Base-by-base conservation (phyloP, 495 filamentous ascomycete species). In the Aspergillus campestris region DNA sequence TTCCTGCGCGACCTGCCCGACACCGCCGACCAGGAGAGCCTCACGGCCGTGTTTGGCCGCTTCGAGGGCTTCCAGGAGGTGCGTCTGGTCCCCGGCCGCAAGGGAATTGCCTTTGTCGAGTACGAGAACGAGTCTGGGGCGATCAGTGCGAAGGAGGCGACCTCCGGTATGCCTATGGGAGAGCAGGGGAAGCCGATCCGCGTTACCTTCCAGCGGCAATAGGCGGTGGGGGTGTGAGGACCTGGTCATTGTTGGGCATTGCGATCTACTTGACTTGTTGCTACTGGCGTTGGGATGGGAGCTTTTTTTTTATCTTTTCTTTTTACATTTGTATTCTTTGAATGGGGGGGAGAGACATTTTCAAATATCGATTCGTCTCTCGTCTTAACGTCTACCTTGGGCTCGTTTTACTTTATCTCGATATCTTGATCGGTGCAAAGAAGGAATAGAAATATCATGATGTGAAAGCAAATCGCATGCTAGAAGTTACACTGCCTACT, bases 41-140 rank as follows among this genome's bases (percentile, higher is more conserved):
- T 98, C 34, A 81, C 79, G 0, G 77, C 74, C 18, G 79, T 96
- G 45, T 99, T 96, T 70, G 80, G 80, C 33, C 81, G 82, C 31
- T 99, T 92, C 70, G 88, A 94, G 51, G 92, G 92, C 43, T 97
- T 97, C 70, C 82, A 82, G 64, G 94, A 97, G 61, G 88, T 95
- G 28, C 80, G 94, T 46, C 66, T 85, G 63, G 89, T 97, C 36
- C 87, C 90, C 6, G 86, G 87, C 6, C 74, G 94, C 47, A 85
- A 79, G 60, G 88, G 87, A 8, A 91, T 99, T 67, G 91, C 87
- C 2, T 97, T 97, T 61, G 88, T 96, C 50, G 94, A 99, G 65
- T 99, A 95, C 68, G 88, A 95, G 61, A 79, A 74, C 49, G 86
- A 96, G 72, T 71, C 81, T 10, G 89, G 88, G 8, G 89, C 94